Conservation (phyloP, 2,329 filamentous ascomycete genomes). For the Trichoderma hamatum region DNA sequence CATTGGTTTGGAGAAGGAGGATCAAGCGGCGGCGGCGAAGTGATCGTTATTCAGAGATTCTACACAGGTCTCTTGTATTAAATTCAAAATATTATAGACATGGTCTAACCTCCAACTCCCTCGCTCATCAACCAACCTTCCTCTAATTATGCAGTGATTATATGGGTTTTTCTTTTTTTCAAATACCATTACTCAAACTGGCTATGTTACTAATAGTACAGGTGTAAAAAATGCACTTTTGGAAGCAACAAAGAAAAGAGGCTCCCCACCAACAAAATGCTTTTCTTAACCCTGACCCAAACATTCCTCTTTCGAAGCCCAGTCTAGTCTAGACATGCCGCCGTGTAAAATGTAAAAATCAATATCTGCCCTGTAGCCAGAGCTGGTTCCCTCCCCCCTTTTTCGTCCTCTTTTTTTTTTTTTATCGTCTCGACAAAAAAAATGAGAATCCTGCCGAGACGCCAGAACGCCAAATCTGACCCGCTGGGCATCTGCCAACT, state of each 20-base stretch:
- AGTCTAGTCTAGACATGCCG: constrained; percentile 2
- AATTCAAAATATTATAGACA: constrained; percentile 39
- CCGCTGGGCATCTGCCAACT: constrained; percentile 32
- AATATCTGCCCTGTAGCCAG: background rate
- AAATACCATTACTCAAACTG: constrained; percentile 25
- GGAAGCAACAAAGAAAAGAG: constrained; percentile 12
- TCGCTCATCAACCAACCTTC: constrained; percentile 28
- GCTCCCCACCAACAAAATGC: constrained; percentile 5
- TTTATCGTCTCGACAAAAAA: constrained; percentile 26
- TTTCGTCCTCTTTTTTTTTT: constrained; percentile 19
- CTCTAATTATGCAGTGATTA: background rate
- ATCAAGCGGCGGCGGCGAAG: constrained; percentile 13
- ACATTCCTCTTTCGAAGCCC: background rate
- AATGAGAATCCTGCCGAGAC: constrained; percentile 34
- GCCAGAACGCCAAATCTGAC: constrained; percentile 36
- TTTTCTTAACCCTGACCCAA: constrained; percentile 21
- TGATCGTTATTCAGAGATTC: constrained; percentile 18
- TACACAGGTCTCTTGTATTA: constrained; percentile 37
- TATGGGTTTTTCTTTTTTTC: background rate
- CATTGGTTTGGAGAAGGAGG: constrained; percentile 17
- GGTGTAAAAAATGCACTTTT: constrained; percentile 12
- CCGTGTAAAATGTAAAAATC: background rate
- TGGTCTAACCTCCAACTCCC: constrained; percentile 36
- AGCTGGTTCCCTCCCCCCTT: constrained; percentile 5
- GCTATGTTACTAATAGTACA: constrained; percentile 27